Evolutionary conservation across 805 yeast genomes (phyloP).

Genomic region (Candida oleophila): DNA sequence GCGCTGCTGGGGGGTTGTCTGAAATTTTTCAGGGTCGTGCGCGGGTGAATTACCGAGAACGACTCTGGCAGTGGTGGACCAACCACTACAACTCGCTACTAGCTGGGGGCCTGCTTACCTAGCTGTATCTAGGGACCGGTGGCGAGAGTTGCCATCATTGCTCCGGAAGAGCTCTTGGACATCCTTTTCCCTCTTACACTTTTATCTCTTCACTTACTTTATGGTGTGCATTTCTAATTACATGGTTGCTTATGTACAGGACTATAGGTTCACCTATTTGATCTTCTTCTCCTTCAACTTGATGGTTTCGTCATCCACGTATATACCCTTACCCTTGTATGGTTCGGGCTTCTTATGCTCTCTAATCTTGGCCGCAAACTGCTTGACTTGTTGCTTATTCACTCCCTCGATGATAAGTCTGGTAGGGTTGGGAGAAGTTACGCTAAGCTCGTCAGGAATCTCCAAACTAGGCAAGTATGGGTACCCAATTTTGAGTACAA

Average conservation of each 20-base stretch:
- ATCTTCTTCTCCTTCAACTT: slow-evolving; percentile 89
- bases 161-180: too few species aligned
- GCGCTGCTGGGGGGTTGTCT: too few species aligned
- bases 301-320: slow-evolving; percentile 87
- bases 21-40: too few species aligned
- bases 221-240: background rate
- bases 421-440: slow-evolving; percentile 80
- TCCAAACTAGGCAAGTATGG: slow-evolving; percentile 74
- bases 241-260: background rate
- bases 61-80: too few species aligned
- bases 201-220: background rate
- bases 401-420: slow-evolving; percentile 82
- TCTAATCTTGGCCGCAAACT: slow-evolving; percentile 86
- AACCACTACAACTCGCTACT: too few species aligned
- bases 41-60: too few species aligned
- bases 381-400: slow-evolving; percentile 81
- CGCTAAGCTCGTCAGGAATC: slow-evolving; percentile 76
- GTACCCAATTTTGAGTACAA: slow-evolving; percentile 83
- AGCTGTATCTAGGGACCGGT: too few species aligned
- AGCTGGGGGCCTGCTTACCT: too few species aligned
- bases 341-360: slow-evolving; percentile 95
- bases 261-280: slow-evolving; percentile 48
- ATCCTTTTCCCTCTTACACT: too few species aligned
- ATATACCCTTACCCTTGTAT: slow-evolving; percentile 97
- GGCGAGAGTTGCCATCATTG: too few species aligned